These are phyloP conservation scores for Dothistroma pini DNA, from an alignment of 2,329 filamentous ascomycete species.

Conservation along the genomic window DNA sequence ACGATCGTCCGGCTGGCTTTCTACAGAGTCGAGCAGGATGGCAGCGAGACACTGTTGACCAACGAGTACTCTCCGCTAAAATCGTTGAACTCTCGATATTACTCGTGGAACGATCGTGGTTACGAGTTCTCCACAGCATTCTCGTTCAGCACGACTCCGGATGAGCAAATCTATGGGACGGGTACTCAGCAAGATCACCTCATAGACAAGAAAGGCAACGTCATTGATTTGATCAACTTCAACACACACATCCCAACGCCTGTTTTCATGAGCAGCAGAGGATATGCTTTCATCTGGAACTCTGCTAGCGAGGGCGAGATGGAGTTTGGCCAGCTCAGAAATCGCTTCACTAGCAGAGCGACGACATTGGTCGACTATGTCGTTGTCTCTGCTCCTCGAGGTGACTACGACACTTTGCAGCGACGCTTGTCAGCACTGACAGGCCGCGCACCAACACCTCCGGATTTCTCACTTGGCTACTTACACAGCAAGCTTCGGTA, in stretches of 20 bases:
- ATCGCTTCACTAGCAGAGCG: conserved; percentile 29
- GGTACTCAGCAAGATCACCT: conserved; percentile 33
- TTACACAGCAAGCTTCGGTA: conserved; percentile 34
- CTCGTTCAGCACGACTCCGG: conserved; percentile 36
- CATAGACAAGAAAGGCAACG: conserved; percentile 34
- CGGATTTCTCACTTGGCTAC: conserved; percentile 33
- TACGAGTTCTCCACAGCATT: conserved; percentile 38
- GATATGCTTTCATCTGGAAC: conserved; percentile 35
- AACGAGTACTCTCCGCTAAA: conserved; percentile 37
- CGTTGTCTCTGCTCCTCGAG: conserved; percentile 28
- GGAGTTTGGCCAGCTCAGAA: conserved; percentile 30
- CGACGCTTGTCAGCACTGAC: conserved; percentile 28
- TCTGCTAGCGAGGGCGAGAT: conserved; percentile 30
- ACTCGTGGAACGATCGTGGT: conserved; percentile 35
- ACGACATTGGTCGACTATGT: conserved; percentile 34
- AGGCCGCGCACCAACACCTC: conserved; percentile 31
- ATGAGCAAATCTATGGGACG: conserved; percentile 35
- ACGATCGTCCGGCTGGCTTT: conserved; percentile 37
- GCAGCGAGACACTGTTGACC: conserved; percentile 36
- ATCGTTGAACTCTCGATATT: conserved; percentile 37
- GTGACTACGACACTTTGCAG: conserved; percentile 33
- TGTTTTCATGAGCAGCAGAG: conserved; percentile 31
- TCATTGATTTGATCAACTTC: conserved; percentile 34
- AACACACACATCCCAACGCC: conserved; percentile 34
- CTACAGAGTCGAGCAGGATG: conserved; percentile 35